Evolutionary conservation across 192 early-diverging fungal genomes (phyloP).

Genomic region (Thamnidium elegans): DNA sequence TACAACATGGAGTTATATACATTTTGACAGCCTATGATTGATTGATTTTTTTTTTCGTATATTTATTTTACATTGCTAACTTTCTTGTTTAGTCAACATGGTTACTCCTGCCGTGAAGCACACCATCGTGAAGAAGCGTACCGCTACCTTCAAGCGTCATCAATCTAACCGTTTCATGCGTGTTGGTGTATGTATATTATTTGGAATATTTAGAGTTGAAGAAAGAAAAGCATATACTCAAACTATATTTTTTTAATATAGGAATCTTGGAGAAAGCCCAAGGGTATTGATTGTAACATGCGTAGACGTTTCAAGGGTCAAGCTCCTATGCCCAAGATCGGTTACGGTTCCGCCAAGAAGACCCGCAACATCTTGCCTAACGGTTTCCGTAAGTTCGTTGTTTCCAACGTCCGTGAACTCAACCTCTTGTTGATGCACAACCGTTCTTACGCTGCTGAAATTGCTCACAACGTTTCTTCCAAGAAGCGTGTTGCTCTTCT

Average conservation of each 20-base stretch:
- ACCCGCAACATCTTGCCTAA: conserved; percentile 96
- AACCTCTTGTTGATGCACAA: conserved; percentile 99
- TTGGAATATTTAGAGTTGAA: not conserved
- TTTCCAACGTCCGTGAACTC: conserved; percentile 90
- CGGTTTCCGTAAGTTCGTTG: conserved; percentile 98
- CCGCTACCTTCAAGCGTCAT: conserved; percentile 92
- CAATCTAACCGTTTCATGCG: conserved; percentile 99
- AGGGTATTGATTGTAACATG: conserved; percentile 99
- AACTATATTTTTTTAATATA: conserved; percentile 34
- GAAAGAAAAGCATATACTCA: not conserved
- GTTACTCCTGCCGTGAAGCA: conserved; percentile 91
- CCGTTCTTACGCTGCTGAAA: conserved; percentile 98
- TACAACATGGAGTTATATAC: not conserved
- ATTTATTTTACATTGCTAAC: not conserved
- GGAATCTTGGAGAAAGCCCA: conserved; percentile 98
- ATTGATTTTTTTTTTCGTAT: not conserved
- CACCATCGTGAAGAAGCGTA: conserved; percentile 99
- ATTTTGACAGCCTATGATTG: not conserved
- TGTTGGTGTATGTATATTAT: conserved; percentile 65
- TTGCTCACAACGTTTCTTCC: conserved; percentile 95
- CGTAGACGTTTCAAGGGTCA: conserved; percentile 98
- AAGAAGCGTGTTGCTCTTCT: conserved; percentile 91
- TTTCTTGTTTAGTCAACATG: conserved; percentile 60
- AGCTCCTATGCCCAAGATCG: conserved; percentile 98
- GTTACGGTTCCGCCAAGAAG: conserved; percentile 96